Evolutionary conservation across 306 rosid species (phyloP), one percentile per base, ranked within the genome.

Genomic region (Ormosia semicastrata): DNA sequence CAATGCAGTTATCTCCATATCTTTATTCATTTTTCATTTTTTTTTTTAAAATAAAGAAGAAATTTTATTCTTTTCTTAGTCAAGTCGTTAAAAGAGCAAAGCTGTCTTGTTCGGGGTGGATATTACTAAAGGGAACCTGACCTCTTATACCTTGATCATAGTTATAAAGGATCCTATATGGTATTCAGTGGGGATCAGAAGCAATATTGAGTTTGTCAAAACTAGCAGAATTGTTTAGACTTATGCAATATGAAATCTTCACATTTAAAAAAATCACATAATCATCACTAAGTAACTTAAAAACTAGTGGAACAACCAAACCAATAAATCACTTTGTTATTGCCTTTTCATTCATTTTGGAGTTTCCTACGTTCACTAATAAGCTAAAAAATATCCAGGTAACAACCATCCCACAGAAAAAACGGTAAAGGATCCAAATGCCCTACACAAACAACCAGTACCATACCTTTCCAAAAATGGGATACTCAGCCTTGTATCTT

Each of bases 401-500:
- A 77, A 5, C 18, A 56, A 10, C 24, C 37, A 15, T 39, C 53
- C 30, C 33, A 24, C 50, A 46, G 8, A 78, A 67, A 58, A 60
- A 81, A 5, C 50, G 10, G 33, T 41, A 13, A 50, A 50, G 30
- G 14, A 81, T 58, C 39, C 32, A 71, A 40, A 53, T 47, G 0
- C 54, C 13, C 46, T 41, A 34, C 77, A 39, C 37, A 82, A 75
- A 50, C n/a, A 67, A 24, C 11, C 66, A 62, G 5, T 12, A 54
- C 2, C 40, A 57, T 85, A 93, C 97, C 98, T 94, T 94, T 33
- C 83, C 90, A 66, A 94, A 94, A 41, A 94, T 91, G 12, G 98
- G 97, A 89, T 90, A 94, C 66, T 91, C 97, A 40, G 97, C 98
- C 86, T 89, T 85, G 90, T 80, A 94, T 85, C 97, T 89, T 29